phyloP scores from a whole-genome alignment of 208 protist genomes.

The Polymyxa betae region DNA sequence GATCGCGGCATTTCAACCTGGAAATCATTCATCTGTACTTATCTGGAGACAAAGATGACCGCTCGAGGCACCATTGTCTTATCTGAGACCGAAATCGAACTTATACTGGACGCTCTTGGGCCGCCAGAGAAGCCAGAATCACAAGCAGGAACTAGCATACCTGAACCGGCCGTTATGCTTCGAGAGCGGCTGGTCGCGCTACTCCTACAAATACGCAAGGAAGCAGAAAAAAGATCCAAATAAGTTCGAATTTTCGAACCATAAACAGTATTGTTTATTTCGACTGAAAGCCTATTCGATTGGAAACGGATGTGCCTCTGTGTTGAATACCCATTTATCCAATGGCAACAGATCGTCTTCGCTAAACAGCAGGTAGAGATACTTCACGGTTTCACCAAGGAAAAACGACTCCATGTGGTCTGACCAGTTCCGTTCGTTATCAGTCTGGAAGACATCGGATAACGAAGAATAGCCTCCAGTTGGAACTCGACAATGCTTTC shows the following conservation, averaged over 20 bases:
- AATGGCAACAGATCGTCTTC: slow-evolving; percentile 73
- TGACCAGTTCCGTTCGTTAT: slow-evolving; percentile 36
- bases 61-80: slow-evolving; percentile 30
- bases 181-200: slow-evolving; percentile 1
- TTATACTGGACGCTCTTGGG: not conserved
- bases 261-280: not conserved
- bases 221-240: not conserved
- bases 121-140: not conserved
- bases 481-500: slow-evolving; percentile 64
- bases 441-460: not conserved
- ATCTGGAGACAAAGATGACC: no score
- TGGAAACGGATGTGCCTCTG: slow-evolving; percentile 81
- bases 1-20: no score
- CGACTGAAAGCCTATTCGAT: slow-evolving; percentile 55
- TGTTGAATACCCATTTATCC: slow-evolving; percentile 86
- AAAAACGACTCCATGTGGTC: slow-evolving; percentile 83
- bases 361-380: slow-evolving; percentile 83
- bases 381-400: slow-evolving; percentile 86
- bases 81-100: slow-evolving; percentile 34
- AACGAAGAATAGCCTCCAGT: slow-evolving; percentile 18
- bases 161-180: not conserved
- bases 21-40: no score
- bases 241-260: not conserved
- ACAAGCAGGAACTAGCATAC: not conserved
- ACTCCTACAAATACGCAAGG: not conserved